Evolutionary conservation across 768 basidiomycete species (phyloP).

Genomic region (Imleria badia): DNA sequence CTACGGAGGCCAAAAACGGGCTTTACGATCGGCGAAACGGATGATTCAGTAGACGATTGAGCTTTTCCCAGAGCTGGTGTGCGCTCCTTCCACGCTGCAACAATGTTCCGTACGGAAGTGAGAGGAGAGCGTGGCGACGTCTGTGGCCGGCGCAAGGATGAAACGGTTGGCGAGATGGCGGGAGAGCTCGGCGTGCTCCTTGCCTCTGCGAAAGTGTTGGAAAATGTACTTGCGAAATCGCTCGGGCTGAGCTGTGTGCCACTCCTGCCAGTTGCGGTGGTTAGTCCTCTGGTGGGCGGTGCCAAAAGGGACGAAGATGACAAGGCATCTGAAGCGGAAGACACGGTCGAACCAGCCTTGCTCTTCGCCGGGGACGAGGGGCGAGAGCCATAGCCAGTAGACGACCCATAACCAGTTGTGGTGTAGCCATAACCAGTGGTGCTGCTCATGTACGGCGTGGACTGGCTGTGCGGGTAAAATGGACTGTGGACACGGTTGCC

Average conservation of each 20-base stretch:
- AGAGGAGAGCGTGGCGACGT: conserved; percentile 69
- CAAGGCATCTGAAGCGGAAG: conserved; percentile 24
- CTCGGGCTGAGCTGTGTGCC: conserved; percentile 37
- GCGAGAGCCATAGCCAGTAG: conserved; percentile 39
- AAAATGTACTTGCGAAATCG: conserved; percentile 38
- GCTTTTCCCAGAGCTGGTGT: conserved; percentile 45
- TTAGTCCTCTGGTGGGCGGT: conserved; percentile 41
- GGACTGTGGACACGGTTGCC: conserved; percentile 33
- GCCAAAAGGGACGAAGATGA: conserved; percentile 48
- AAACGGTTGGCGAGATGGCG: conserved; percentile 41
- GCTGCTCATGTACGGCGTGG: conserved; percentile 40
- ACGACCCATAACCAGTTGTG: conserved; percentile 31
- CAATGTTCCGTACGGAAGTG: conserved; percentile 73
- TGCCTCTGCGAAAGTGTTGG: conserved; percentile 42
- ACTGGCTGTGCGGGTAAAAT: conserved; percentile 34
- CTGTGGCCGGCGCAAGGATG: conserved; percentile 61
- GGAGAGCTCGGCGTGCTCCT: conserved; percentile 23
- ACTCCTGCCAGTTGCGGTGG: conserved; percentile 16
- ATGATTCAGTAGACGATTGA: conserved; percentile 40
- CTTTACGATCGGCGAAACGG: conserved; percentile 35
- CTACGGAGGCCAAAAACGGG: conserved; percentile 34
- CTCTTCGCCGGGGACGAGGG: conserved; percentile 51
- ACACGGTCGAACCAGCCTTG: conserved; percentile 33
- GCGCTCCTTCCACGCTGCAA: conserved; percentile 78
- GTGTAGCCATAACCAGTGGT: conserved; percentile 38